phyloP scores from a whole-genome alignment of 805 yeast species.

The Cyberlindnera nakhonratchasimensis region DNA sequence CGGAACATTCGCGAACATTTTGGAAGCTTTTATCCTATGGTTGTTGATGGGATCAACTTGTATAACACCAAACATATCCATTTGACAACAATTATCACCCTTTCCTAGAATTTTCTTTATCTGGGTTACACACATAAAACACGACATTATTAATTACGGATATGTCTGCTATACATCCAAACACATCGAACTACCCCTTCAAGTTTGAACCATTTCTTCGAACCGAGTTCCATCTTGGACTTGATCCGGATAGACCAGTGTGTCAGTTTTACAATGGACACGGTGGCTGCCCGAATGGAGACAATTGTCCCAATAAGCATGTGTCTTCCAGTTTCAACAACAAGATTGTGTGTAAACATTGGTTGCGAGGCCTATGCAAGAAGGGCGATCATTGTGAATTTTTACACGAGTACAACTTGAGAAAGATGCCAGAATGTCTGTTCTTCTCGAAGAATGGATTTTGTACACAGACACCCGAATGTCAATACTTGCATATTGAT shows the following conservation, averaged over 20 bases:
- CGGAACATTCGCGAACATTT: slow-evolving; percentile 11
- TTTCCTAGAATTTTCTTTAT: no score
- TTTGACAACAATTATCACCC: no score
- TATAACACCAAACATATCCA: no score
- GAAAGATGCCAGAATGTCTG: slow-evolving; percentile 96
- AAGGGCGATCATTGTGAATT: slow-evolving; percentile 96
- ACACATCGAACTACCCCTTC: slow-evolving; percentile 40
- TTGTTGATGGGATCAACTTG: neutral
- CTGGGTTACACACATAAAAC: neutral
- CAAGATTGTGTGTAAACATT: slow-evolving; percentile 94
- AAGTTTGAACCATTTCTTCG: slow-evolving; percentile 82
- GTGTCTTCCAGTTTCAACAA: slow-evolving; percentile 61
- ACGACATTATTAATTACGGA: neutral
- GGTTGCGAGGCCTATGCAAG: slow-evolving; percentile 96
- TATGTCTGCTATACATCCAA: slow-evolving; percentile 39
- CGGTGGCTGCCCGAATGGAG: slow-evolving; percentile 79
- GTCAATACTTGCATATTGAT: slow-evolving; percentile 88
- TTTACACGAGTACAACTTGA: slow-evolving; percentile 87
- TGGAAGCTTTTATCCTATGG: neutral
- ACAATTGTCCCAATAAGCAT: slow-evolving; percentile 84
- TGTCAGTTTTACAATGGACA: slow-evolving; percentile 71
- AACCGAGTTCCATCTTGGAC: slow-evolving; percentile 74
- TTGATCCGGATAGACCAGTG: slow-evolving; percentile 86
- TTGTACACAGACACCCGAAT: slow-evolving; percentile 92
- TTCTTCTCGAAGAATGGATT: slow-evolving; percentile 76